Percentiles rank a stretch among this genome's conserved stretches.
These are phyloP conservation scores for Bathelium albidoporum DNA, from an alignment of 495 filamentous ascomycete genomes.

Conservation along the genomic window DNA sequence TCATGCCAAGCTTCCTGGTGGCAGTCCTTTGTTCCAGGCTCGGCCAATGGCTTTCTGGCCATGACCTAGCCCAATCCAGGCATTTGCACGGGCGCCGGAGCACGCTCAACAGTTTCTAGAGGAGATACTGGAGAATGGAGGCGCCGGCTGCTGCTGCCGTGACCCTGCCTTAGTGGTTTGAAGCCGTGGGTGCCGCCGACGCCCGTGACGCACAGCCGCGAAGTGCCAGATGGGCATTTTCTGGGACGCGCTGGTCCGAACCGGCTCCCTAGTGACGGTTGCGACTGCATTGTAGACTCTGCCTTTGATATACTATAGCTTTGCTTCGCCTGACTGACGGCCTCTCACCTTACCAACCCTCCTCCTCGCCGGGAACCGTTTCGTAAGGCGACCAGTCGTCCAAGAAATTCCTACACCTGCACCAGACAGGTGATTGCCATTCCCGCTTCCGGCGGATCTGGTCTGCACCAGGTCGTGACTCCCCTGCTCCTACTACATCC, in stretches of 20 bases:
- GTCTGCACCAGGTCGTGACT: too few relatives aligned
- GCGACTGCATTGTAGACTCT: background rate
- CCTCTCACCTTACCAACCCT: background rate
- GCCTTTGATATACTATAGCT: background rate
- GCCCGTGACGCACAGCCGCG: background rate
- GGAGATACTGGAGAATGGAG: background rate
- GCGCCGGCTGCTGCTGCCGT: background rate
- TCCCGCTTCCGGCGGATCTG: too few relatives aligned
- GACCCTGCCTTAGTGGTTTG: constrained; percentile 4
- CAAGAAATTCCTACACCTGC: too few relatives aligned
- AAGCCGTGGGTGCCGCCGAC: background rate
- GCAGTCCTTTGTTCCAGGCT: background rate
- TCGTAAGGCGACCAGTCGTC: too few relatives aligned
- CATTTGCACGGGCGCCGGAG: background rate
- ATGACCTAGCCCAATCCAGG: background rate
- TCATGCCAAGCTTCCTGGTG: background rate
- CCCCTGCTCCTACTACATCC: too few relatives aligned
- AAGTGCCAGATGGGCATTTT: background rate
- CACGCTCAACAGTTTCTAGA: too few relatives aligned
- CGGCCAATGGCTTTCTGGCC: background rate
- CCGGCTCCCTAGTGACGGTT: background rate
- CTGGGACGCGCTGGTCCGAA: background rate
- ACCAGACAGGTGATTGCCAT: too few relatives aligned
- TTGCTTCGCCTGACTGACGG: background rate
- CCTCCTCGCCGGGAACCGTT: too few relatives aligned